Percentiles rank a stretch among this genome's conserved stretches.
Conservation (phyloP, 306 rosid genomes). For the Fragaria iinumae region DNA sequence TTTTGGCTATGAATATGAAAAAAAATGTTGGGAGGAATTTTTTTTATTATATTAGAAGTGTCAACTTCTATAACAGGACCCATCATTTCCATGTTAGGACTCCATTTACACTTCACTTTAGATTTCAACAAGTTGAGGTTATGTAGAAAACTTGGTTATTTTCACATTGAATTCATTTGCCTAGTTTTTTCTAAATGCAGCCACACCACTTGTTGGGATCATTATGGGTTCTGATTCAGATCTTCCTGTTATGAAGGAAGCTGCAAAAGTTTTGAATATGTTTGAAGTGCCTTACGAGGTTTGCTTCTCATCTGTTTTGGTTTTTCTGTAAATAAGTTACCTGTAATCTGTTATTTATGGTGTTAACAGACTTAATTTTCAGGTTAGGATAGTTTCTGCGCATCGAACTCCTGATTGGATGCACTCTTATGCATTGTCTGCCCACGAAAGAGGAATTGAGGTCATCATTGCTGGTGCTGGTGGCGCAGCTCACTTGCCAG, state of each 20-base stretch:
- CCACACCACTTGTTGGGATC: constrained; percentile 70
- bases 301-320: neutral
- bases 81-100: constrained; percentile 3
- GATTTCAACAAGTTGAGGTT: neutral
- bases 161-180: constrained; percentile 15
- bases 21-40: no score
- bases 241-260: constrained; percentile 85
- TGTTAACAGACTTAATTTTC: constrained; percentile 19
- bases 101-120: neutral
- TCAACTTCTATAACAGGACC: neutral
- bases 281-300: constrained; percentile 84
- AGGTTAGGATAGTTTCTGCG: constrained; percentile 89
- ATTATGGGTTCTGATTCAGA: constrained; percentile 98
- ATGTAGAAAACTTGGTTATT: constrained; percentile 9
- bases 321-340: neutral
- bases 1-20: neutral
- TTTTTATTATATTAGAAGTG: neutral
- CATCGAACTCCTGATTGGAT: constrained; percentile 84
- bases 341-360: neutral
- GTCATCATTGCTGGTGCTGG: constrained; percentile 97
- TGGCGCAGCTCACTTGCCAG: constrained; percentile 94
- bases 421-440: constrained; percentile 68
- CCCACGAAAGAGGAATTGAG: constrained; percentile 64
- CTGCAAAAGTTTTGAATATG: constrained; percentile 67
- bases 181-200: constrained; percentile 34